These are phyloP conservation scores for Leccinum fuscescens DNA, from an alignment of 1,284 basidiomycete genomes.

Conservation along the genomic window DNA sequence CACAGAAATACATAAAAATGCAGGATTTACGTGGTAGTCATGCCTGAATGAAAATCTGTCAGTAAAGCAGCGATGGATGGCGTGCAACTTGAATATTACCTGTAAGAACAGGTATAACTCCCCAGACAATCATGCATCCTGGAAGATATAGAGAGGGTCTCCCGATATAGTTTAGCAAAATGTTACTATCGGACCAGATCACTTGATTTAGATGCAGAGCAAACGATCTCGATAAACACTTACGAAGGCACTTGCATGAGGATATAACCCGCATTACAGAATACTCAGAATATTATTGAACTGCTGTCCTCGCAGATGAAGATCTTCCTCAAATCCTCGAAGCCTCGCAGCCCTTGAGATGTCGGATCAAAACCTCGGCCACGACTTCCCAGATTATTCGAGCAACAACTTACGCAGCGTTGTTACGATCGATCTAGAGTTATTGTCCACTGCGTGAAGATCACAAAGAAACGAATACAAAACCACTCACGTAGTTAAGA, in stretches of 20 bases:
- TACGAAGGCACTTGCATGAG: slow-evolving; percentile 59
- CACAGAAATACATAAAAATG: slow-evolving; percentile 7
- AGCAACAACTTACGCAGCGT: slow-evolving; percentile 48
- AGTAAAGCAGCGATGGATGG: neutral
- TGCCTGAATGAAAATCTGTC: slow-evolving; percentile 9
- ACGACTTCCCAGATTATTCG: neutral
- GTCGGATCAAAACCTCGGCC: slow-evolving; percentile 3
- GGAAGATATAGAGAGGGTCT: slow-evolving; percentile 77
- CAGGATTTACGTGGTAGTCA: slow-evolving; percentile 21
- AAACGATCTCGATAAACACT: slow-evolving; percentile 1
- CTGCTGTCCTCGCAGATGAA: slow-evolving; percentile 43
- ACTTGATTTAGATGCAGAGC: neutral
- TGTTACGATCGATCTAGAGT: slow-evolving; percentile 64
- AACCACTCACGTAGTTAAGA: slow-evolving; percentile 42
- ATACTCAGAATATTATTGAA: slow-evolving; percentile 73
- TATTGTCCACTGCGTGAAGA: neutral
- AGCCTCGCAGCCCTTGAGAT: slow-evolving; percentile 29
- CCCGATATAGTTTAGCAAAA: slow-evolving; percentile 70
- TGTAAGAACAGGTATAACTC: slow-evolving; percentile 61
- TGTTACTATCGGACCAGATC: slow-evolving; percentile 48
- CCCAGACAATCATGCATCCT: slow-evolving; percentile 72
- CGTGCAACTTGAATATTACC: slow-evolving; percentile 34
- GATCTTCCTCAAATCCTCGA: slow-evolving; percentile 31
- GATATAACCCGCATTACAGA: slow-evolving; percentile 68
- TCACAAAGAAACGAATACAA: neutral